These are phyloP conservation scores for Chenopodium album DNA, from an alignment of 148 eudicot species.

Conservation along the genomic window DNA sequence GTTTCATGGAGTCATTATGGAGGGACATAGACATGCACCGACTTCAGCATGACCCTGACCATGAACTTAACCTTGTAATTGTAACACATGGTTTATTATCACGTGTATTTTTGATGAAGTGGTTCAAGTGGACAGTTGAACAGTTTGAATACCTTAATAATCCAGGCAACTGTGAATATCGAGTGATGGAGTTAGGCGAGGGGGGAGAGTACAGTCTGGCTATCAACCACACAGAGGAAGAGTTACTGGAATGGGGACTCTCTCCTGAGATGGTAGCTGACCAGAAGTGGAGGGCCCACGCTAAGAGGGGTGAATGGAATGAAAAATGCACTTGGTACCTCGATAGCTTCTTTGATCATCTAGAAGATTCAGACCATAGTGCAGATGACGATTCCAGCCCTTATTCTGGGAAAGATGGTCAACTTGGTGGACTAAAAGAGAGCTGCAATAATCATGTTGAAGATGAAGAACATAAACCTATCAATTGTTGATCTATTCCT, in stretches of 20 bases:
- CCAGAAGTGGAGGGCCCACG: constrained; percentile 63
- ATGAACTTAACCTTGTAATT: constrained; percentile 70
- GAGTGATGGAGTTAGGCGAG: constrained; percentile 67
- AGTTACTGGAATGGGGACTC: constrained; percentile 76
- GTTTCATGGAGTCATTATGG: constrained; percentile 92
- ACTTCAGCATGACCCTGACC: constrained; percentile 48
- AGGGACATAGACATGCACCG: constrained; percentile 91
- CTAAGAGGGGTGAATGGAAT: constrained; percentile 54
- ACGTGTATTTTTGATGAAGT: constrained; percentile 79
- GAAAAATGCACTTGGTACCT: constrained; percentile 73
- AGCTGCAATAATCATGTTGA: constrained; percentile 6
- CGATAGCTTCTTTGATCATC: constrained; percentile 65
- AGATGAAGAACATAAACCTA: constrained; percentile 21
- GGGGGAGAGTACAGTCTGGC: constrained; percentile 90
- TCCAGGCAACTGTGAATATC: constrained; percentile 61
- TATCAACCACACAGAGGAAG: constrained; percentile 63
- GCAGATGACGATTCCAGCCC: constrained; percentile 30
- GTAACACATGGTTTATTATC: constrained; percentile 79
- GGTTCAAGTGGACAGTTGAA: constrained; percentile 95
- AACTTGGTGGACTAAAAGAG: not conserved
- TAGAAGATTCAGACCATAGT: constrained; percentile 41
- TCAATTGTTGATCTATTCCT: constrained; percentile 21
- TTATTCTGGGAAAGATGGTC: constrained; percentile 6
- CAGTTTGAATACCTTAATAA: constrained; percentile 74
- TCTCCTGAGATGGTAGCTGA: constrained; percentile 84